Evolutionary conservation across 176 grass and related monocot species (phyloP), one percentile per base, ranked within the genome.

Genomic region (Pontederia crassipes): DNA sequence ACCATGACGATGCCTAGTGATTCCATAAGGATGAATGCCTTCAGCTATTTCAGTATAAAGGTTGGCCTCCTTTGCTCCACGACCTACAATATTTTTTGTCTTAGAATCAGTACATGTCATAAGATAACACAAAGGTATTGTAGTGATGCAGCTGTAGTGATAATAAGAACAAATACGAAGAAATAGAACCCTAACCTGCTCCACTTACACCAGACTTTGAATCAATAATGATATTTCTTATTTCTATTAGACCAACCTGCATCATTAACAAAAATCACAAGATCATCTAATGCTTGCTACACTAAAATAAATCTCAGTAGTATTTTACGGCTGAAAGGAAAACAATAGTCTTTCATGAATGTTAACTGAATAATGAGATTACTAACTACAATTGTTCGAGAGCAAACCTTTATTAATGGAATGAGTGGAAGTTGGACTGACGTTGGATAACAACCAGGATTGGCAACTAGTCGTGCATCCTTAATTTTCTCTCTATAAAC

Each of bases 21-120:
- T 83, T 71, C 93, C 93, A 72, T 98, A 98, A 74, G 93, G 74
- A 67, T 92, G 87, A 71, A 92, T 82, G 52, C 93, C 84, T 83
- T 98, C 93, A 26, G 87, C 83, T 16, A 98, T 88, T 85, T 98
- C 93, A 26, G 87, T 98, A 64, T 98, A 98, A 62, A 98, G 85
- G 83, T 98, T 88, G 65, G 84, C 81, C 78, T 98, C 93, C 87
- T 98, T 98, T 58, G 93, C 93, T 52, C 93, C 93, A 47, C 93
- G 93, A 16, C 93, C 93, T 98, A 82, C 45, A 79, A 53, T 49
- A 65, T 52, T 18, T 10, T n/a, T 66, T 45, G 27, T 18, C 2
- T 55, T 24, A 56, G 2, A 74, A 56, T 16, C 12, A 28, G 32
- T 40, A 40, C 2, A 40, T 40, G 32, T 4, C 6, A 40, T 40